Evolutionary conservation across 2,329 filamentous ascomycete genomes (phyloP).

Genomic region (Ophiocordyceps camponoti-leonardi): DNA sequence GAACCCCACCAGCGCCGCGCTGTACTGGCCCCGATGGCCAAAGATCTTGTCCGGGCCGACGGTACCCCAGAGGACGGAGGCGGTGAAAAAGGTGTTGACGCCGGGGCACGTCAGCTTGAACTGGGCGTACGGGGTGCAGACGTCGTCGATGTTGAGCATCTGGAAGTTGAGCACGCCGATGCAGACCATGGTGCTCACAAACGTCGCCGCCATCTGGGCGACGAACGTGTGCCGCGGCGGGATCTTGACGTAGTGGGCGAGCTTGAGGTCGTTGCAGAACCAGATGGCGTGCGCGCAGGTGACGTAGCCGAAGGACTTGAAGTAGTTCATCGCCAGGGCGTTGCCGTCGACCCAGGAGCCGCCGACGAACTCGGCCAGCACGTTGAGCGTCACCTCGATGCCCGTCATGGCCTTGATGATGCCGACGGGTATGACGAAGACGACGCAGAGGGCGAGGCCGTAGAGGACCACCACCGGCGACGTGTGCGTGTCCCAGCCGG

Average conservation of each 20-base stretch:
- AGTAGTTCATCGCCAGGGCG: slow-evolving; percentile 34
- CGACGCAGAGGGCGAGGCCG: slow-evolving; percentile 27
- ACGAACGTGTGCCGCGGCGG: slow-evolving; percentile 41
- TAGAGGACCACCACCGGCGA: slow-evolving; percentile 33
- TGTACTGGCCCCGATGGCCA: slow-evolving; percentile 29
- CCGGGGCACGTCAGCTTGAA: slow-evolving; percentile 33
- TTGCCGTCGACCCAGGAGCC: slow-evolving; percentile 33
- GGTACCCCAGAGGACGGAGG: slow-evolving; percentile 36
- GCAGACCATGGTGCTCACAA: slow-evolving; percentile 33
- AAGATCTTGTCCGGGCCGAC: slow-evolving; percentile 34
- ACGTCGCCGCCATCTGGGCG: slow-evolving; percentile 40
- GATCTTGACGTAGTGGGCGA: slow-evolving; percentile 38
- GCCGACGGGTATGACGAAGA: slow-evolving; percentile 34
- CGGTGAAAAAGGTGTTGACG: slow-evolving; percentile 38
- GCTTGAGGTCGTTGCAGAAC: slow-evolving; percentile 30
- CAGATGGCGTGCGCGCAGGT: slow-evolving; percentile 32
- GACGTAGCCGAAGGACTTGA: slow-evolving; percentile 34
- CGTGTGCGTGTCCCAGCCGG: slow-evolving; percentile 31
- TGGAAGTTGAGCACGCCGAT: slow-evolving; percentile 31
- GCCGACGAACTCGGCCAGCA: slow-evolving; percentile 34
- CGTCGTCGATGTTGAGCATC: slow-evolving; percentile 26
- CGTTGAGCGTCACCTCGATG: slow-evolving; percentile 32
- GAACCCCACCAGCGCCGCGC: slow-evolving; percentile 29
- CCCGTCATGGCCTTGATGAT: slow-evolving; percentile 37
- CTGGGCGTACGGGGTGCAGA: slow-evolving; percentile 28